Conservation (phyloP, 169 alveolate genomes). For the Plasmodium blacklocki region DNA sequence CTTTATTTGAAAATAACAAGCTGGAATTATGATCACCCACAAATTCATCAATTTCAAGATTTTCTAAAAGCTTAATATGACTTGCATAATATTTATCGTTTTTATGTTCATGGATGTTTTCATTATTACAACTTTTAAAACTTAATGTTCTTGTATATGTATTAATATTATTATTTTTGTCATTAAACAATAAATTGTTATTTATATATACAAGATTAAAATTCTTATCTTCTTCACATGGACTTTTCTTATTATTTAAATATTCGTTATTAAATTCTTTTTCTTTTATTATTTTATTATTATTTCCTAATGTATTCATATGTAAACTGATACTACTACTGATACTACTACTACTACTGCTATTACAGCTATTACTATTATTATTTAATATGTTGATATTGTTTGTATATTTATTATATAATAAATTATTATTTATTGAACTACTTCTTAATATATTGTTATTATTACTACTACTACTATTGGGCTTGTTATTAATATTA, state of each 20-base stretch:
- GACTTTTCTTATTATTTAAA: background rate
- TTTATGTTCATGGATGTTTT: background rate
- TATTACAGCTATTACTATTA: background rate
- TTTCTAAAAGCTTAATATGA: conserved; percentile 4
- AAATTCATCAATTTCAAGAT: background rate
- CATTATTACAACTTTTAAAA: background rate
- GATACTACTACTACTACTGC: background rate
- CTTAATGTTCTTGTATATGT: background rate
- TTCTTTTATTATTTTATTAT: conserved; percentile 7
- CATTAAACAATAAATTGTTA: background rate
- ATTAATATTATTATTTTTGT: background rate
- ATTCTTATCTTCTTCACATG: conserved; percentile 10
- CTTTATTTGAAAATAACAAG: too few species aligned
- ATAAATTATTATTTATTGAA: too few species aligned
- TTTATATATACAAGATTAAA: conserved; percentile 3
- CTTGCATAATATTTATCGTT: background rate
- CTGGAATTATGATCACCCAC: too few species aligned
- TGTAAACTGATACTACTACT: background rate
- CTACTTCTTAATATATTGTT: too few species aligned
- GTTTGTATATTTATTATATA: too few species aligned
- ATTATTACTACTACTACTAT: too few species aligned
- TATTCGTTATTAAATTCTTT: conserved; percentile 28
- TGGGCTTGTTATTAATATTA: too few species aligned
- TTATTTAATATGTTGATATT: background rate
- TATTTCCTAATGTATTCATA: background rate